Percentiles rank a stretch among this genome's conserved stretches.
phyloP scores from a whole-genome alignment of 202 grass and related monocot species.

The Setaria italica region DNA sequence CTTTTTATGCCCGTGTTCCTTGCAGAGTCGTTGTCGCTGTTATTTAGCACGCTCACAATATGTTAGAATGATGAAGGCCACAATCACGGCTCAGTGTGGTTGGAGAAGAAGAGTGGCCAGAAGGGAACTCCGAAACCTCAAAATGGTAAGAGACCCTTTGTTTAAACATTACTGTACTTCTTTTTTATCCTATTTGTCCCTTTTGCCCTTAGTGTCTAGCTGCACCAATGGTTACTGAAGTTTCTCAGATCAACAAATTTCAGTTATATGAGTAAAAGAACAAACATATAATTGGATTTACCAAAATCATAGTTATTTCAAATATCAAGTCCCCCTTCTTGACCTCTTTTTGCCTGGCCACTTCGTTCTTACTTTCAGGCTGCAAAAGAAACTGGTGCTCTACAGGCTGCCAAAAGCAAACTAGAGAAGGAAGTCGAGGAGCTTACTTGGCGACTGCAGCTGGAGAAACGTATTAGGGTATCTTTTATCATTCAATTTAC shows the following conservation, averaged over 20 bases:
- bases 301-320: not conserved
- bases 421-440: slow-evolving; percentile 98
- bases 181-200: slow-evolving; percentile 14
- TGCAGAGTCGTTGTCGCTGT: slow-evolving; percentile 66
- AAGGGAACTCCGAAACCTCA: slow-evolving; percentile 80
- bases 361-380: slow-evolving; percentile 63
- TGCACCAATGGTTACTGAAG: not conserved
- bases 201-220: slow-evolving; percentile 3
- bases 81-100: slow-evolving; percentile 62
- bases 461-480: slow-evolving; percentile 85
- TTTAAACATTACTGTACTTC: slow-evolving; percentile 30
- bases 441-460: slow-evolving; percentile 78
- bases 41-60: slow-evolving; percentile 70
- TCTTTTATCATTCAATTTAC: slow-evolving; percentile 26
- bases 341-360: slow-evolving; percentile 20
- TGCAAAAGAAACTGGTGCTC: slow-evolving; percentile 93
- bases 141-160: slow-evolving; percentile 66
- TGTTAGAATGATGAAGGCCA: slow-evolving; percentile 59
- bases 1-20: slow-evolving; percentile 27
- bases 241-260: too few relatives aligned
- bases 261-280: slow-evolving; percentile 15
- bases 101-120: slow-evolving; percentile 86
- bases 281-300: not conserved
- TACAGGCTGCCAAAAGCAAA: slow-evolving; percentile 92
- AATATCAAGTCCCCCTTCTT: slow-evolving; percentile 2